Evolutionary conservation across 176 grass and related monocot species (phyloP), one percentile per base, ranked within the genome.

Genomic region (Juncus inflexus): DNA sequence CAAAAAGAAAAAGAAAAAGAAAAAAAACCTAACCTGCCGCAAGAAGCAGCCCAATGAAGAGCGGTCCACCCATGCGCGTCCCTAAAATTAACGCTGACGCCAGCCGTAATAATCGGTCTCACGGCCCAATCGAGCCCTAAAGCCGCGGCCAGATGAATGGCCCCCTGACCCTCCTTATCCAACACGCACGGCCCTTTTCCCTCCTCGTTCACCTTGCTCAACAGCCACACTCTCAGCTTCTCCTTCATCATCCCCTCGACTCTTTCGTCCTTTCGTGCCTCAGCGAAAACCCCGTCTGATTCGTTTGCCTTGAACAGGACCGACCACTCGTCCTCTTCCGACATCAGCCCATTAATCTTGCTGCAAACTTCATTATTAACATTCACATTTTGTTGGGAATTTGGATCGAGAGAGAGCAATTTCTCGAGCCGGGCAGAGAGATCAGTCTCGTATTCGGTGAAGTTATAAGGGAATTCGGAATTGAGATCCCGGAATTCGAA

Each of bases 41-140:
- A 88, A 69, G 82, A 96, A 81, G 91, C 91, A 58, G 87, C 87
- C 91, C 91, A 96, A 64, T 96, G 91, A 65, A 96, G 91, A 70
- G 83, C 91, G 60, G 91, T 96, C 87, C 87, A 79, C 19, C 91
- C 91, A 65, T 77, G 82, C 58, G 57, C 62, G 83, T 96, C 91
- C 85, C 91, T 85, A 58, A 91, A 91, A 75, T 90, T 96, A 80
- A 90, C 83, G 70, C 67, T 91, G 61, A 96, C 76, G 42, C 91
- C 91, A 78, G 79, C 60, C 72, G 74, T 60, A 74, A 91, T 63
- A 63, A 76, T 83, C 42, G 91, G 91, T 51, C 77, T 75, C 71
- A 96, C 83, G 35, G 77, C 91, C 91, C 87, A 96, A 76, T 86
- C 87, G 81, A 86, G 91, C 40, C 91, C 91, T 74, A 96, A 66